Percentiles rank a stretch among this genome's conserved stretches.
Evolutionary conservation across 179 eudicot species (phyloP).

Genomic region (Amaranthus tricolor): DNA sequence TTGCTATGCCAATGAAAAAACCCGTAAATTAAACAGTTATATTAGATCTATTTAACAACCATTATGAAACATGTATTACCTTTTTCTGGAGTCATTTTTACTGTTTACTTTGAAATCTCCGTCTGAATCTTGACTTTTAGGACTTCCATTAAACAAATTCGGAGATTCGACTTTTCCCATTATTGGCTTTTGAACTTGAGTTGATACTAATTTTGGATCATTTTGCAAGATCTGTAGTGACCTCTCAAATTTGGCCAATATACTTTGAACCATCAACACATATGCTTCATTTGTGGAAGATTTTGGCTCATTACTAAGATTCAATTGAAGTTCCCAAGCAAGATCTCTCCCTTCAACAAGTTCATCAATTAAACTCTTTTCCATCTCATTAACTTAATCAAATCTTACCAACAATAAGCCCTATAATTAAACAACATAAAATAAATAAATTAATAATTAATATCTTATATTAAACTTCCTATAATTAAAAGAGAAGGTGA

Average conservation of each 20-base stretch:
- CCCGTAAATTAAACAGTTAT: too few species aligned
- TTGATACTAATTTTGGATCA: not conserved
- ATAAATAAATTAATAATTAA: too few species aligned
- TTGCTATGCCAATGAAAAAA: not conserved
- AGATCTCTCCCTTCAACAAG: conserved; percentile 60
- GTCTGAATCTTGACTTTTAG: conserved; percentile 52
- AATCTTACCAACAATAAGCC: too few species aligned
- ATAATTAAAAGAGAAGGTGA: too few species aligned
- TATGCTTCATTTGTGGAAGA: conserved; percentile 24
- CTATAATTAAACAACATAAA: too few species aligned
- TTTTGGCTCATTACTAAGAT: conserved; percentile 33
- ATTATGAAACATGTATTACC: conserved; percentile 28
- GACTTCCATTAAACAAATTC: conserved; percentile 49
- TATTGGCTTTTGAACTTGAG: conserved; percentile 11
- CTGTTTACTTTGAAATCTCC: conserved; percentile 32
- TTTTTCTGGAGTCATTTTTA: conserved; percentile 38
- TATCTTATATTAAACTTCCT: too few species aligned
- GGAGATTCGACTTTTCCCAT: conserved; percentile 38
- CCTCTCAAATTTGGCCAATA: conserved; percentile 47
- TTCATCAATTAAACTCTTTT: not conserved
- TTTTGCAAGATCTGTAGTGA: conserved; percentile 32
- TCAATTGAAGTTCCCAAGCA: conserved; percentile 52
- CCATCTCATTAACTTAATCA: too few species aligned
- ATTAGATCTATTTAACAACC: too few species aligned
- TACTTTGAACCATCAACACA: conserved; percentile 37